Evolutionary conservation across 106 monocot species (phyloP).

Genomic region (Chionographis japonica): DNA sequence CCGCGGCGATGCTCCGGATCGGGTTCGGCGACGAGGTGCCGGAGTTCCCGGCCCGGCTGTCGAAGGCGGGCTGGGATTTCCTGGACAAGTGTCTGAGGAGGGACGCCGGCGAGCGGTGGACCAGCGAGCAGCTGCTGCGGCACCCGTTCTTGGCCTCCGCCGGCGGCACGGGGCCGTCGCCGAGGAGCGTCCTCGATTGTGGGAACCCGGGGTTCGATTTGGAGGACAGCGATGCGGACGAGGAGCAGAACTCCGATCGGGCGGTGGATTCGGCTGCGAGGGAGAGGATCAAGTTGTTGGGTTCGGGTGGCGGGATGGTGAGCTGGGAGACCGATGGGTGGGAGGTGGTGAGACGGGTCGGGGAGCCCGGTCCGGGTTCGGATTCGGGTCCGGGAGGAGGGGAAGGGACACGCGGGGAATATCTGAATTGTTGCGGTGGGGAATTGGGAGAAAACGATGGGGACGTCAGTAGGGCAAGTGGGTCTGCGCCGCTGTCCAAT

Average conservation of each 20-base stretch:
- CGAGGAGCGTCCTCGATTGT: constrained; percentile 50
- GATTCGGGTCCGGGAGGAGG: not conserved
- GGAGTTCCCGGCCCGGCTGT: constrained; percentile 29
- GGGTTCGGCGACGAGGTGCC: constrained; percentile 47
- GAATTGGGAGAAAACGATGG: constrained; percentile 11
- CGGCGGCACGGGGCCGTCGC: constrained; percentile 26
- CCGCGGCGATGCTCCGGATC: constrained; percentile 26
- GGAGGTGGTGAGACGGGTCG: constrained; percentile 36
- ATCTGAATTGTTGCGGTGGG: constrained; percentile 1
- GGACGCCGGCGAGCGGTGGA: constrained; percentile 44
- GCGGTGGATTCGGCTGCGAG: constrained; percentile 2
- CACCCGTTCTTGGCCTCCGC: constrained; percentile 49
- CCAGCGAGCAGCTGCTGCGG: constrained; percentile 43
- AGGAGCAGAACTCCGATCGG: not conserved
- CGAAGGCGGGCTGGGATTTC: constrained; percentile 40
- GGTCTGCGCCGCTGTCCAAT: not conserved
- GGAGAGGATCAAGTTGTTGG: constrained; percentile 34
- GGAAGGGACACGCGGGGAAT: not conserved
- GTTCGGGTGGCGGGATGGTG: not conserved
- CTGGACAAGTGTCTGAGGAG: constrained; percentile 50
- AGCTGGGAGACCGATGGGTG: constrained; percentile 29
- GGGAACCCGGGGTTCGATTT: constrained; percentile 17
- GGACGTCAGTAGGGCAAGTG: not conserved
- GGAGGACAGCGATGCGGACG: constrained; percentile 12
- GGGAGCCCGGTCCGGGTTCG: not conserved